Evolutionary conservation across 106 monocot species (phyloP).

Genomic region (Iris macrosiphon): DNA sequence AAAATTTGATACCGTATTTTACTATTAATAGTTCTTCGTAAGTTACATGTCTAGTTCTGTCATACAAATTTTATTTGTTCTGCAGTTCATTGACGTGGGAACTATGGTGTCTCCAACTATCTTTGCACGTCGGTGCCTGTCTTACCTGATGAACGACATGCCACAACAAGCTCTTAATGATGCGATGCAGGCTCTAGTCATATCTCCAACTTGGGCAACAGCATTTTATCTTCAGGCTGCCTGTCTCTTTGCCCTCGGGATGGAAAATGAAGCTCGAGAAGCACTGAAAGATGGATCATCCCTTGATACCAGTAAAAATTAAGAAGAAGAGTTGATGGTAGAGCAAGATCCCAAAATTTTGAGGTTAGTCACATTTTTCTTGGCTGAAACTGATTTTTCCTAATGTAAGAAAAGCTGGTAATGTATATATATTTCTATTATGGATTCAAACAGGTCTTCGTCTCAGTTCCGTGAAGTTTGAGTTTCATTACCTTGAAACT

Average conservation of each 20-base stretch:
- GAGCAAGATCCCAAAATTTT: background rate
- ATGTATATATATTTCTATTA: background rate
- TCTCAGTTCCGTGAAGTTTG: background rate
- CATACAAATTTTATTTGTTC: no score
- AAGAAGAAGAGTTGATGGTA: background rate
- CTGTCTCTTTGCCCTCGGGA: constrained; percentile 55
- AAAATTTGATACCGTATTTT: no score
- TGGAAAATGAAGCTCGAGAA: constrained; percentile 83
- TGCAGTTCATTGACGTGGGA: constrained; percentile 94
- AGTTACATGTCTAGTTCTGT: no score
- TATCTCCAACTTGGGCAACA: constrained; percentile 85
- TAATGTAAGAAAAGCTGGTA: no score
- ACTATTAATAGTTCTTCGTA: no score
- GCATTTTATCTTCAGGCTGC: constrained; percentile 92
- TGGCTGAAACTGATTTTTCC: no score
- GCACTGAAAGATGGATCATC: constrained; percentile 77
- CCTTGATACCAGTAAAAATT: constrained; percentile 50
- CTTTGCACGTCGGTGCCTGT: constrained; percentile 75
- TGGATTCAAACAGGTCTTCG: background rate
- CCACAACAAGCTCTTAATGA: constrained; percentile 87
- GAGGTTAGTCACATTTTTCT: no score
- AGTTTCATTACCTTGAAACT: background rate
- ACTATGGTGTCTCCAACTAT: constrained; percentile 94
- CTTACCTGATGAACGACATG: constrained; percentile 77
- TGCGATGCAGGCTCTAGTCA: constrained; percentile 78